These are phyloP conservation scores for Aspergillus sp. DNA, from an alignment of 2,329 filamentous ascomycete genomes.

Conservation along the genomic window DNA sequence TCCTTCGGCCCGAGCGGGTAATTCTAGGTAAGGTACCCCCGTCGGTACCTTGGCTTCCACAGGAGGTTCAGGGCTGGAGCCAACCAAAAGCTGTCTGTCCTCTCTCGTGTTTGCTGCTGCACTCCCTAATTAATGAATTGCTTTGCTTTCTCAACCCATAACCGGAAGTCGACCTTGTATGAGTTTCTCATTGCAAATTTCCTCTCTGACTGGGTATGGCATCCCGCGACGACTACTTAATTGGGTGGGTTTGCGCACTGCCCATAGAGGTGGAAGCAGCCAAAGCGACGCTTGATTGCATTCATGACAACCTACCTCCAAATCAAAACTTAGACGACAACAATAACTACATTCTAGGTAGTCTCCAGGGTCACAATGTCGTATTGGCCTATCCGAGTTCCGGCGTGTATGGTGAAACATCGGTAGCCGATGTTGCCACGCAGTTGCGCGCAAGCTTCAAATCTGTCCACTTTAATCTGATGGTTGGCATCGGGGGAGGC, in stretches of 20 bases:
- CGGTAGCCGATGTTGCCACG: neutral
- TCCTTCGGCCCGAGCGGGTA: too few species aligned
- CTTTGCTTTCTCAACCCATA: neutral
- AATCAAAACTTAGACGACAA: neutral
- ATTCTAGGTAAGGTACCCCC: too few species aligned
- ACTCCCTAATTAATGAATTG: neutral
- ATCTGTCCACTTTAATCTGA: neutral
- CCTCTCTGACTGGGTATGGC: neutral
- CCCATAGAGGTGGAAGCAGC: neutral
- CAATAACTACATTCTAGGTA: neutral
- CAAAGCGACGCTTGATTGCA: neutral
- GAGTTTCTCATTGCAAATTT: neutral
- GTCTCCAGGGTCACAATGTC: conserved; percentile 1
- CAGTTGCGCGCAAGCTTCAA: neutral
- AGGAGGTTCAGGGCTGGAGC: too few species aligned
- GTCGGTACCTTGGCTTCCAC: too few species aligned
- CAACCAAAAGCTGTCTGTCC: neutral
- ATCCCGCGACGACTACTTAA: neutral
- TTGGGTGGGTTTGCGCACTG: neutral
- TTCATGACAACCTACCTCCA: neutral
- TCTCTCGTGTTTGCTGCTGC: neutral
- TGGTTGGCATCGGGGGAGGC: conserved; percentile 5
- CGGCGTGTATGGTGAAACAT: neutral
- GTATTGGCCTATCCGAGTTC: neutral
- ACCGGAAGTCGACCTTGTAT: neutral